Evolutionary conservation across 225 moss, liverwort and hornwort species (phyloP), one percentile per base, ranked within the genome.

Genomic region (Polytrichum commune): DNA sequence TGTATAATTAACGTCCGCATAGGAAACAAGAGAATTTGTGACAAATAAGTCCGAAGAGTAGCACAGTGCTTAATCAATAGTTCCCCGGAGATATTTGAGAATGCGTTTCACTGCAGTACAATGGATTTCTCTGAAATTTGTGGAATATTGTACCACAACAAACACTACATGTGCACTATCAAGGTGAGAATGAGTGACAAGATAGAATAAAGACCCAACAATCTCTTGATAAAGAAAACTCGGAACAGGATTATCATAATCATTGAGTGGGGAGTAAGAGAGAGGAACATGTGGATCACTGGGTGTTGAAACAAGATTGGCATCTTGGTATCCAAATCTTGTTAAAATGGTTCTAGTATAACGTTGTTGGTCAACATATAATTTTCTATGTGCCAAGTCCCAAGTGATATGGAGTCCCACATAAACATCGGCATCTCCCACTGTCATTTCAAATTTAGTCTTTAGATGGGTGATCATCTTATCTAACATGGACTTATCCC

Each of bases 1-100:
- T 23, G 54, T 55, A n/a, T 20, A 67, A 57, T 74, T 67, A 13
- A 38, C 66, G 20, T 74, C 67, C 18, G 24, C 55, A 22, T 65
- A 74, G 30, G 64, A 32, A 29, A 8, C 10, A 16, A 65, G 64
- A 26, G 32, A 32, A 7, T 32, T 32, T 32, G 26, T 64, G 32
- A 0, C 16, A 32, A 1, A 19, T 32, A 13, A 18, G 19, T 13
- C 16, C 4, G 29, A 29, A 32, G 28, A 0, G 29, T 28, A 55
- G 29, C 23, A 56, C 9, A 55, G 13, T 53, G 23, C 18, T 5
- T 46, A 53, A 67, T 67, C 23, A 7, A 0, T 5, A 29, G 35
- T 71, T 0, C 70, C 70, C 0, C 6, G 0, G 13, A 62, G 61
- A 23, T 71, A 62, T 19, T 38, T 60, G 23, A 35, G n/a, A 3